Conservation (phyloP, 2,329 filamentous ascomycete species). For the Sclerotinia minor region DNA sequence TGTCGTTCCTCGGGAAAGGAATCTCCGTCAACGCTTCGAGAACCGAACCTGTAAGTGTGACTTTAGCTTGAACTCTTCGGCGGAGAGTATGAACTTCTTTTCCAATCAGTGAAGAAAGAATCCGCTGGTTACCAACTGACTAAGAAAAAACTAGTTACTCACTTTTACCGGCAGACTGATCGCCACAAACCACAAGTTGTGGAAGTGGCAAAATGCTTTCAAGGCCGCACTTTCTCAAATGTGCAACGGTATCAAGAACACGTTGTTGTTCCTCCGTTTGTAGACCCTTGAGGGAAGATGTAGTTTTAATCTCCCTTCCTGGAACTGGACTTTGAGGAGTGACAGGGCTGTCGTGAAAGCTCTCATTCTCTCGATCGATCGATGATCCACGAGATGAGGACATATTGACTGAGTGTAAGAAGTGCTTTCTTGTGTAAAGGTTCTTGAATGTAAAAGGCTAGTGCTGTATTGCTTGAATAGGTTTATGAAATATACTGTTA, state of each 20-base stretch:
- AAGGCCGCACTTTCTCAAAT: conserved; percentile 54
- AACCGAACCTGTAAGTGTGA: conserved; percentile 47
- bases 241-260: conserved; percentile 58
- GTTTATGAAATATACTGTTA: no score
- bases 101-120: neutral
- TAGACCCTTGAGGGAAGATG: conserved; percentile 34
- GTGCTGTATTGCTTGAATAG: neutral
- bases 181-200: conserved; percentile 64
- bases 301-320: conserved; percentile 19
- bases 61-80: neutral
- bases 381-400: conserved; percentile 5
- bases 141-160: neutral
- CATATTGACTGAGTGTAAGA: neutral
- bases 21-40: conserved; percentile 64
- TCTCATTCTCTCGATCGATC: neutral
- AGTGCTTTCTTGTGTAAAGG: neutral
- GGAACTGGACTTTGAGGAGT: neutral
- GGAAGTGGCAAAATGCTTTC: conserved; percentile 54
- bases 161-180: conserved; percentile 63
- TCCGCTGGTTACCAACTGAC: neutral
- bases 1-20: conserved; percentile 59
- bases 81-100: neutral
- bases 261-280: conserved; percentile 54
- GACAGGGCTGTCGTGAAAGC: neutral
- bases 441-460: neutral